These are phyloP conservation scores for Xylaria hypoxylon DNA, from an alignment of 2,329 filamentous ascomycete species.

Conservation along the genomic window DNA sequence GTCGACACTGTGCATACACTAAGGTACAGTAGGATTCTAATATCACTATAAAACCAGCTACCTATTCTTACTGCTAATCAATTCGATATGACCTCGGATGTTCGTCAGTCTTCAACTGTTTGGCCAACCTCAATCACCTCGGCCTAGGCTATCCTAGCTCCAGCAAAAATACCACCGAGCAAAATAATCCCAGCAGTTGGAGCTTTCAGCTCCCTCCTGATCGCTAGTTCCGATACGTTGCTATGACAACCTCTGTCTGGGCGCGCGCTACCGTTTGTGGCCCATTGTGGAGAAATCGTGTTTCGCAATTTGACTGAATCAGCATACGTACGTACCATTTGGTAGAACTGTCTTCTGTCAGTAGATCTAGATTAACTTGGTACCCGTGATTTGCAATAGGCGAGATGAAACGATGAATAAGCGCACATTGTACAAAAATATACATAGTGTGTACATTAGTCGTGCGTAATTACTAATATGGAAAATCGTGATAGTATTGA, in stretches of 20 bases:
- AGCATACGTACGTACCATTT: too few relatives aligned
- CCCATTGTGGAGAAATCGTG: constrained; percentile 36
- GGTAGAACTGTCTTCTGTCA: too few relatives aligned
- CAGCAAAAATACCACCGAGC: constrained; percentile 10
- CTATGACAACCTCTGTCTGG: constrained; percentile 32
- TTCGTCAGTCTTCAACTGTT: constrained; percentile 22
- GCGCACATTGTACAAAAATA: too few relatives aligned
- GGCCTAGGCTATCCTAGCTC: constrained; percentile 23
- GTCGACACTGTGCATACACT: constrained; percentile 34
- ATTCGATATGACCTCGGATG: constrained; percentile 28
- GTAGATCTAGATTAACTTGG: too few relatives aligned
- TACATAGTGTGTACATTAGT: too few relatives aligned
- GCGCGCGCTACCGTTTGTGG: constrained; percentile 17
- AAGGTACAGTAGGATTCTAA: constrained; percentile 10
- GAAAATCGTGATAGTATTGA: too few relatives aligned
- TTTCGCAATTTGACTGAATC: constrained; percentile 23
- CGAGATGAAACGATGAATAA: too few relatives aligned
- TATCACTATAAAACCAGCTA: constrained; percentile 38
- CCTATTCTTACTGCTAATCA: not conserved
- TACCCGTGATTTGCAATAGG: too few relatives aligned
- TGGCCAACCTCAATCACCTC: constrained; percentile 30
- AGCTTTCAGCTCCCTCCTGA: constrained; percentile 45
- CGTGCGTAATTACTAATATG: too few relatives aligned
- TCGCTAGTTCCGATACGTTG: constrained; percentile 21
- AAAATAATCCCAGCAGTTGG: constrained; percentile 30